phyloP scores from a whole-genome alignment of 2,329 filamentous ascomycete species.

The Trichoderma sp. region DNA sequence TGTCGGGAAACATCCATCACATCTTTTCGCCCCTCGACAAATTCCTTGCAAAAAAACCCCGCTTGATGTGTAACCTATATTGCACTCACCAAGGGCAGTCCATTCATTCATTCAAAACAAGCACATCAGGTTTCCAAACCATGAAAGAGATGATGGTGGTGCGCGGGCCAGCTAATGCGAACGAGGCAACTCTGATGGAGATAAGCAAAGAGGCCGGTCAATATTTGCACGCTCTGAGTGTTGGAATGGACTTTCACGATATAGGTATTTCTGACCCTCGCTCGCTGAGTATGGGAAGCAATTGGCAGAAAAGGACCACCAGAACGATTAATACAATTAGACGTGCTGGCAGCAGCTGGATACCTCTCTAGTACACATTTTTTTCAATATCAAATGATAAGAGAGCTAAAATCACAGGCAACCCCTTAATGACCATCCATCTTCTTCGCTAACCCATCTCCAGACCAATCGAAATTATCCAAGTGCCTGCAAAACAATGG shows the following conservation, averaged over 20 bases:
- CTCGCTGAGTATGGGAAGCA: background rate
- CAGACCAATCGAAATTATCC: background rate
- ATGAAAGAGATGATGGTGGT: background rate
- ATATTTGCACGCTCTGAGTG: background rate
- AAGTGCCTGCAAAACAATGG: background rate
- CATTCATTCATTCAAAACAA: background rate
- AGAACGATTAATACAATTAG: background rate
- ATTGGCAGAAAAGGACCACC: background rate
- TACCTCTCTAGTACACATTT: background rate
- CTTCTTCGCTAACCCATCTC: background rate
- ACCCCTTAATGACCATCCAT: background rate
- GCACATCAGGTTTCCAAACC: background rate
- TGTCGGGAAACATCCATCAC: background rate
- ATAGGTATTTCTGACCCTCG: background rate
- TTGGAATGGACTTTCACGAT: background rate
- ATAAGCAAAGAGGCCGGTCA: background rate
- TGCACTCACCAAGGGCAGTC: background rate
- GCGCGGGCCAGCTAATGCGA: background rate
- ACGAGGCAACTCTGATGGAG: background rate
- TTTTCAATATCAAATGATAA: background rate
- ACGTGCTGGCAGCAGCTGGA: background rate
- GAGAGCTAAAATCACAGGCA: background rate
- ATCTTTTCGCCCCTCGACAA: background rate
- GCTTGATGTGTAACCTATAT: background rate
- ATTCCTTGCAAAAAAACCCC: background rate